phyloP scores from a whole-genome alignment of 108 stramenopile genomes.

The Pseudonitzschia multistriata region DNA sequence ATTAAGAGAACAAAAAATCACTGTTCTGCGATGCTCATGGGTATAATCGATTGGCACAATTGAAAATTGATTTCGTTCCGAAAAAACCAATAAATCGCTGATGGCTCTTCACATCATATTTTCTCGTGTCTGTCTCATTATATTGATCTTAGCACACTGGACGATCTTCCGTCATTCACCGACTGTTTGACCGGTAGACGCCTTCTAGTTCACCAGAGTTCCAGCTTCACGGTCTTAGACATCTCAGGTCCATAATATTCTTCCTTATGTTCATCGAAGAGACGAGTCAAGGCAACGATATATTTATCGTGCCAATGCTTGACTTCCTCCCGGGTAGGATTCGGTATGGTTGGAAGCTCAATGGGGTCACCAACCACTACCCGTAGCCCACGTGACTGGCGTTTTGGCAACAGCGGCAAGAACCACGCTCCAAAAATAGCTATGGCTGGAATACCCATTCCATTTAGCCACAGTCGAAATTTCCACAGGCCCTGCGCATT shows the following conservation, averaged over 20 bases:
- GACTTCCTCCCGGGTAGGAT: constrained; percentile 61
- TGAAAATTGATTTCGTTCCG: no score
- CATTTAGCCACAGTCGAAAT: constrained; percentile 29
- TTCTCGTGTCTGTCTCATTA: no score
- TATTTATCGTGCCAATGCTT: constrained; percentile 56
- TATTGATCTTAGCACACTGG: no score
- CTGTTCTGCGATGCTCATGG: no score
- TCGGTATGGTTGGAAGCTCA: constrained; percentile 51
- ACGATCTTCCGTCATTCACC: neutral
- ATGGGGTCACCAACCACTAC: constrained; percentile 59
- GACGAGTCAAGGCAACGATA: constrained; percentile 42
- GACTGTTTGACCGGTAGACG: neutral
- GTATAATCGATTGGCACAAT: no score
- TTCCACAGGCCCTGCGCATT: constrained; percentile 56
- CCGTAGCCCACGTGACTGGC: constrained; percentile 32
- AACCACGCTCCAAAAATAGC: constrained; percentile 44
- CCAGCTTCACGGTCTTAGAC: constrained; percentile 46
- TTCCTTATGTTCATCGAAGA: constrained; percentile 68
- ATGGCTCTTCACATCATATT: no score
- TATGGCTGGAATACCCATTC: constrained; percentile 27
- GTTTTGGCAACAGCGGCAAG: constrained; percentile 53
- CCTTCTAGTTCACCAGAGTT: constrained; percentile 43
- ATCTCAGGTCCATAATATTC: constrained; percentile 45
- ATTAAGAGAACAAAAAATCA: no score
- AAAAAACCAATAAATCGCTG: no score